Percentiles rank a stretch among this genome's conserved stretches.
phyloP scores from a whole-genome alignment of 2,329 filamentous ascomycete genomes.

The Venturia pyrina region DNA sequence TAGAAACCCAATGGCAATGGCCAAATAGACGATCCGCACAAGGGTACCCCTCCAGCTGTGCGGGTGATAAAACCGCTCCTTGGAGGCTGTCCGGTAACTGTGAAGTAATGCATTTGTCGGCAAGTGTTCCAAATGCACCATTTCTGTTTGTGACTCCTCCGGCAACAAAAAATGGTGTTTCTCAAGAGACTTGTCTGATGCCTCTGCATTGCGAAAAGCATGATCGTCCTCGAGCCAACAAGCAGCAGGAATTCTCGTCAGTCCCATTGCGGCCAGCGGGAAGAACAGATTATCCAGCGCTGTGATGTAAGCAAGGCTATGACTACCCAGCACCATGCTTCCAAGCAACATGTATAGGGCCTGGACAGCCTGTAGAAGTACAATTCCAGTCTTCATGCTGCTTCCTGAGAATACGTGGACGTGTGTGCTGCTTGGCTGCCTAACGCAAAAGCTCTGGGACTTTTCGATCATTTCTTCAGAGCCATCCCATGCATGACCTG shows the following conservation, averaged over 20 bases:
- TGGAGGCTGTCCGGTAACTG: not conserved
- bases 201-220: not conserved
- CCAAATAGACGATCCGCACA: not conserved
- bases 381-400: not conserved
- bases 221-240: conserved; percentile 4
- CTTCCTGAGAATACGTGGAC: not conserved
- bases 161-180: not conserved
- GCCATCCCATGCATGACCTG: conserved; percentile 24
- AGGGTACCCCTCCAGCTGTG: not conserved
- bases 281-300: not conserved
- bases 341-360: not conserved
- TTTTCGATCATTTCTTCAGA: conserved; percentile 17
- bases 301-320: not conserved
- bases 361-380: not conserved
- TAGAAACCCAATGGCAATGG: not conserved
- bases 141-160: not conserved
- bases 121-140: not conserved
- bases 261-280: not conserved
- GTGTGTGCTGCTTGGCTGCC: not conserved
- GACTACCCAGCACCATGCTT: not conserved
- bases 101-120: not conserved
- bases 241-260: conserved; percentile 6
- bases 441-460: not conserved
- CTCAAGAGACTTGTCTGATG: not conserved
- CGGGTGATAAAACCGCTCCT: not conserved